Conservation (phyloP, 1,284 basidiomycete genomes). For the Puccinia coronata region DNA sequence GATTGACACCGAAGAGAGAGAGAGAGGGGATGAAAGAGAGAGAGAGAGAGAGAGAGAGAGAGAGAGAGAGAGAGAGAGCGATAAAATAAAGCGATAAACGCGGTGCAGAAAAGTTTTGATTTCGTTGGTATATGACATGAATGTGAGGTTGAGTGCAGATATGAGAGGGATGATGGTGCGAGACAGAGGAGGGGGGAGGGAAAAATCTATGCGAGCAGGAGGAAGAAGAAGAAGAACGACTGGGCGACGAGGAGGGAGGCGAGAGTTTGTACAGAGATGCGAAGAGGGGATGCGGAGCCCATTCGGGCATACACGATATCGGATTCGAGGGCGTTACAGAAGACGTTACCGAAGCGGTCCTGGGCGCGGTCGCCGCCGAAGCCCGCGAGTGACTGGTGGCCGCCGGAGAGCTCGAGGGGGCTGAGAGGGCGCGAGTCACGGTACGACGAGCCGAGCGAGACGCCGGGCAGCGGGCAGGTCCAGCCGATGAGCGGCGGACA, state of each 20-base stretch:
- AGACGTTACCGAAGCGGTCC: slow-evolving; percentile 53
- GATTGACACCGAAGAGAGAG: too few species aligned
- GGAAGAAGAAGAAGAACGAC: background rate
- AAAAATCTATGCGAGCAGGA: too few species aligned
- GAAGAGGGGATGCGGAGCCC: background rate
- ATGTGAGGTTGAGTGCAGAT: too few species aligned
- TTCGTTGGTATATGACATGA: too few species aligned
- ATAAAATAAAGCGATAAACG: too few species aligned
- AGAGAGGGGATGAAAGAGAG: too few species aligned
- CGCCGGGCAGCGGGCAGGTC: slow-evolving; percentile 52
- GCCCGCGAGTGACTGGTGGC: slow-evolving; percentile 19
- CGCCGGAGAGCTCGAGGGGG: slow-evolving; percentile 47
- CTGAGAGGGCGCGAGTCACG: background rate
- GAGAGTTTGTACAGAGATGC: background rate
- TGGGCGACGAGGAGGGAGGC: background rate
- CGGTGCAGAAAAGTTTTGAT: too few species aligned
- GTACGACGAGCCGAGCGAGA: slow-evolving; percentile 48
- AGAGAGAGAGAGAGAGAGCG: too few species aligned
- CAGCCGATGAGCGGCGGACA: slow-evolving; percentile 56
- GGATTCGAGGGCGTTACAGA: slow-evolving; percentile 51
- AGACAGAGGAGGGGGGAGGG: too few species aligned
- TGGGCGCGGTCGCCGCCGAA: slow-evolving; percentile 8
- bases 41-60: too few species aligned
- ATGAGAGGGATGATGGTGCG: too few species aligned
- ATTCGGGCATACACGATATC: slow-evolving; percentile 33